Conservation (phyloP, 2,329 filamentous ascomycete genomes). For the Trichoderma sp. region DNA sequence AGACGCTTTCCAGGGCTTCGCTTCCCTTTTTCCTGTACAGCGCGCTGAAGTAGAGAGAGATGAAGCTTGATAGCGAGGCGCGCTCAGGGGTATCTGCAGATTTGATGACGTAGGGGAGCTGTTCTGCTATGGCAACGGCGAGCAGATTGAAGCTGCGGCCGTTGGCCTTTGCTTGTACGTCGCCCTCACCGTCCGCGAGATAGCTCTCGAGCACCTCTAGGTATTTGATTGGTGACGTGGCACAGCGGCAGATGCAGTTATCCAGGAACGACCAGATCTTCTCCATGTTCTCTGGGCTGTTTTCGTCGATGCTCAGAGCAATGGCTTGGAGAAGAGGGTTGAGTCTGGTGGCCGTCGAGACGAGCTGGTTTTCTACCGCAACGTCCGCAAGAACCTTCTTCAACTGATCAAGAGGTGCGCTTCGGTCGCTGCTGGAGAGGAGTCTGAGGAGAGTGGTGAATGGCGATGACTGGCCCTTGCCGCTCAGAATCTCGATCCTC, state of each 20-base stretch:
- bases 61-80: conserved; percentile 56
- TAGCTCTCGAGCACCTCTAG: conserved; percentile 67
- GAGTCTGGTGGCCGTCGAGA: conserved; percentile 56
- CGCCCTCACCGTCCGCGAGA: conserved; percentile 36
- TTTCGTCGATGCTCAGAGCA: conserved; percentile 32
- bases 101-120: conserved; percentile 70
- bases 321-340: conserved; percentile 49
- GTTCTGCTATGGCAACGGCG: conserved; percentile 71
- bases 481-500: conserved; percentile 63
- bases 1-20: conserved; percentile 34
- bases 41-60: conserved; percentile 59
- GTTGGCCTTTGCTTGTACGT: conserved; percentile 31
- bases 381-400: conserved; percentile 61
- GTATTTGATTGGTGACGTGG: conserved; percentile 78
- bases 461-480: conserved; percentile 55
- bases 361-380: conserved; percentile 66
- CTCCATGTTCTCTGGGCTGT: conserved; percentile 38
- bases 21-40: conserved; percentile 55
- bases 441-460: conserved; percentile 69
- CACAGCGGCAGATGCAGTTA: conserved; percentile 76
- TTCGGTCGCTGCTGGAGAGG: conserved; percentile 38
- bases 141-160: conserved; percentile 59
- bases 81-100: conserved; percentile 49
- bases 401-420: conserved; percentile 48
- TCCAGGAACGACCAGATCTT: conserved; percentile 73